These are phyloP conservation scores for Glebionis coronaria DNA, from an alignment of 129 eudicot genomes.

Conservation along the genomic window DNA sequence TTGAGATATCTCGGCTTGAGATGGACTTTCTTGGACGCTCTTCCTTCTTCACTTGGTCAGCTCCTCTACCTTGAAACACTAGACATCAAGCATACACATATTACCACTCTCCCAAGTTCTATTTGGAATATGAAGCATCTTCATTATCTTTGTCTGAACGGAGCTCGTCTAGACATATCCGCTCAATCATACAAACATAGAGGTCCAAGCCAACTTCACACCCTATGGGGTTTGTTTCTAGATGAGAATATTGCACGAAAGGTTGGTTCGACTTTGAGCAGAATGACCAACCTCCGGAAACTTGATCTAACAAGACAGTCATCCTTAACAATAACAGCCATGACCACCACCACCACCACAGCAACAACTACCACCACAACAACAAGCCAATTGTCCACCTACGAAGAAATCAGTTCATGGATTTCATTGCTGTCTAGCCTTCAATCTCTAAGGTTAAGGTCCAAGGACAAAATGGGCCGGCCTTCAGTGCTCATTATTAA, in stretches of 20 bases:
- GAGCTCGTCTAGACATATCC: slow-evolving; percentile 25
- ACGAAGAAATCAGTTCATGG: slow-evolving; percentile 24
- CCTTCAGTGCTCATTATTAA: slow-evolving; percentile 29
- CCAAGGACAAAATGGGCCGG: slow-evolving; percentile 31
- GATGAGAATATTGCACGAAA: slow-evolving; percentile 28
- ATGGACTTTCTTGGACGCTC: slow-evolving; percentile 34
- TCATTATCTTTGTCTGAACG: slow-evolving; percentile 30
- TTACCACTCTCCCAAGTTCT: slow-evolving; percentile 35
- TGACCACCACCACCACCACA: slow-evolving; percentile 5
- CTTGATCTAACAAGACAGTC: slow-evolving; percentile 33
- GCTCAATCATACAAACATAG: slow-evolving; percentile 12
- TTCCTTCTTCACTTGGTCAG: slow-evolving; percentile 35
- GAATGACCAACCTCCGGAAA: slow-evolving; percentile 27
- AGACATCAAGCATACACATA: slow-evolving; percentile 35
- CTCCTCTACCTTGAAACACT: slow-evolving; percentile 35
- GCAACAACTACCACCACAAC: slow-evolving; percentile 16
- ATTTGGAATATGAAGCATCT: slow-evolving; percentile 36
- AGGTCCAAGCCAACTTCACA: slow-evolving; percentile 31
- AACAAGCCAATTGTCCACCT: slow-evolving; percentile 22
- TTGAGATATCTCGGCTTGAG: slow-evolving; percentile 32
- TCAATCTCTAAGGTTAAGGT: slow-evolving; percentile 27
- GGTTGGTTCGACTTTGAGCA: slow-evolving; percentile 18
- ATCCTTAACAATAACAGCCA: slow-evolving; percentile 14
- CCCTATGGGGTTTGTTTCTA: slow-evolving; percentile 32
- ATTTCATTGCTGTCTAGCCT: slow-evolving; percentile 20